Conservation (phyloP, 192 early-diverging fungal genomes). For the Coemansia sp. region DNA sequence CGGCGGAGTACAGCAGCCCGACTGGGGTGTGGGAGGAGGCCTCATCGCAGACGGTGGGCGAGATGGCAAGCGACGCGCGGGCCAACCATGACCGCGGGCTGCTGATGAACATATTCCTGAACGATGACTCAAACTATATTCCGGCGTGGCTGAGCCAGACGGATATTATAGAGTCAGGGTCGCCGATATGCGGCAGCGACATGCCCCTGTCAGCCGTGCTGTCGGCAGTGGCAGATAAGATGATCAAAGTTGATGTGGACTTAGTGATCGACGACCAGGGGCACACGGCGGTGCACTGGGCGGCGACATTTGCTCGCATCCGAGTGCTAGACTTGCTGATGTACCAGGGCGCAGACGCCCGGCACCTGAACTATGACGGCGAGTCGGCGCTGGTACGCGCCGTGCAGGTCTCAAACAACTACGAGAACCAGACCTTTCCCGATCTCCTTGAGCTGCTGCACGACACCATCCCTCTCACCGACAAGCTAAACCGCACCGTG, state of each 20-base stretch:
- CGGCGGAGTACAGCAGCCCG: background rate
- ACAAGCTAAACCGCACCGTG: slow-evolving; percentile 82
- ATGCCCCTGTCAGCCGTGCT: background rate
- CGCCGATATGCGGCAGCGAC: background rate
- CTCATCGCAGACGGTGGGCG: slow-evolving; percentile 31
- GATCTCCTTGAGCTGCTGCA: slow-evolving; percentile 73
- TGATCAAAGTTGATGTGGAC: slow-evolving; percentile 71
- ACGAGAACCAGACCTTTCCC: slow-evolving; percentile 80
- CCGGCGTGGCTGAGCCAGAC: slow-evolving; percentile 53
- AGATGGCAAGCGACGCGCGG: slow-evolving; percentile 4
- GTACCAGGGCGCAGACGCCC: slow-evolving; percentile 71
- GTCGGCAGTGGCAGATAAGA: background rate
- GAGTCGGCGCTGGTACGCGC: slow-evolving; percentile 91
- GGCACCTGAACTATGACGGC: slow-evolving; percentile 74
- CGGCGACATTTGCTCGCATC: slow-evolving; percentile 83
- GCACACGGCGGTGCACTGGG: slow-evolving; percentile 96
- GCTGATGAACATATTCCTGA: slow-evolving; percentile 86
- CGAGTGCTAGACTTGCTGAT: slow-evolving; percentile 78
- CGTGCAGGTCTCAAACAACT: slow-evolving; percentile 86
- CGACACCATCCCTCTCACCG: slow-evolving; percentile 73
- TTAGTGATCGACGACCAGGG: slow-evolving; percentile 93
- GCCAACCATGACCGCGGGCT: slow-evolving; percentile 70
- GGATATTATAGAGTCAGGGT: slow-evolving; percentile 1
- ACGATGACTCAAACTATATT: slow-evolving; percentile 70
- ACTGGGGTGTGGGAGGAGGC: slow-evolving; percentile 19